Base-by-base conservation (phyloP, 441 rosid genomes). In the Eutrema salsugineum region DNA sequence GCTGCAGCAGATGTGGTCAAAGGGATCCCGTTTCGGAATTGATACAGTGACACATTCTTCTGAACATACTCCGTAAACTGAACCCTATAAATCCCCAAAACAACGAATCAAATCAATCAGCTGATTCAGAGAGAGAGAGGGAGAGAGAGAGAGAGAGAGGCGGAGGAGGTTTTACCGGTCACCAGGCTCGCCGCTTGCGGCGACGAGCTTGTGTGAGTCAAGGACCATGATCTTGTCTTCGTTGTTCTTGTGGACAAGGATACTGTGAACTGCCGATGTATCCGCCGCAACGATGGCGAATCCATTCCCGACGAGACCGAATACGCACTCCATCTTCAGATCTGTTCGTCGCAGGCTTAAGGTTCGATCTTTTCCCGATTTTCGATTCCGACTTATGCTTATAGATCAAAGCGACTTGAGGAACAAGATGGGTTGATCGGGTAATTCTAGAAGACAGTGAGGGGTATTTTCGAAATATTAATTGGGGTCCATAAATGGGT, bases 131-230 rank as follows among this genome's bases (percentile, higher is more conserved):
- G 8, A 40, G n/a, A 40, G 12, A 11, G 3, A 40, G 1, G 20
- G 32, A 35, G 2, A 50, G 22, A 54, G 14, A 43, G 11, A 22
- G 8, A 40, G 20, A 30, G 11, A 28, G 22, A 65, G n/a, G 8
- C 27, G 11, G 66, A 33, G 6, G 30, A 57, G 15, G 30, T 14
- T 27, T 66, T 49, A 92, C 99, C 99, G 81, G 81, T 94, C 99
- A 38, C 99, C 99, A 20, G 99, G 80, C 81, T 92, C 99, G 30
- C 99, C 99, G 70, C 99, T 92, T 30, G 98, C 98, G 66, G 99
- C 98, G 69, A 89, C 57, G 76, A 94, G 96, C 84, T 92, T 94
- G 88, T 94, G 97, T 33, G 97, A 92, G 71, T 94, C 99, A 35
- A 94, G 99, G 44, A 81, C 43, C 98, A 92, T 94, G 85, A 94